These are phyloP conservation scores for Striga hermonthica DNA, from an alignment of 305 asterid genomes.

Conservation along the genomic window DNA sequence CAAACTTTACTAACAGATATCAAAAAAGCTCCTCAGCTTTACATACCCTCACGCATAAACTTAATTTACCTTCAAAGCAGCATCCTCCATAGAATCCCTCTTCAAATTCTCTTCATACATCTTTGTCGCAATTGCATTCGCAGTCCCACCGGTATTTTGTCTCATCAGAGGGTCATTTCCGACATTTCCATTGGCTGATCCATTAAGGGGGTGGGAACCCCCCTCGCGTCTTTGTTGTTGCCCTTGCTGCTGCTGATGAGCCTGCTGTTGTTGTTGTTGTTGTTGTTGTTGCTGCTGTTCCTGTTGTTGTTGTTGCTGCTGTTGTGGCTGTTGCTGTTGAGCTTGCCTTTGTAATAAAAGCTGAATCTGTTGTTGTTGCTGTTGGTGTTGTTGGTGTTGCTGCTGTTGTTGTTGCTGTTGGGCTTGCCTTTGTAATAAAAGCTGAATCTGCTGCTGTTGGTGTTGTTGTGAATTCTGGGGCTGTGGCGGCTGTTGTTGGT, in stretches of 20 bases:
- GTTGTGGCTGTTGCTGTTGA: slow-evolving; percentile 51
- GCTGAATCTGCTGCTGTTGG: slow-evolving; percentile 65
- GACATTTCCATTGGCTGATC: slow-evolving; percentile 71
- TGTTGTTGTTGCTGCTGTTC: slow-evolving; percentile 56
- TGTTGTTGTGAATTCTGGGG: slow-evolving; percentile 48
- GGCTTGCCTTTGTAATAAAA: slow-evolving; percentile 65
- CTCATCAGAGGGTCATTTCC: slow-evolving; percentile 84
- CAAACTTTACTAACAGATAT: slow-evolving; percentile 29
- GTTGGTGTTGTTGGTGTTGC: slow-evolving; percentile 46
- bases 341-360: too few relatives aligned
- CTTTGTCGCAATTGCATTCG: slow-evolving; percentile 80
- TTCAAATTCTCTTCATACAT: slow-evolving; percentile 92
- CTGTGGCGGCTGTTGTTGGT: slow-evolving; percentile 47
- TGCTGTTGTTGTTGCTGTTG: slow-evolving; percentile 58
- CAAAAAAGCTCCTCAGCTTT: slow-evolving; percentile 8
- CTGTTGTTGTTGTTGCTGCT: slow-evolving; percentile 54
- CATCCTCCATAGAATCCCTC: slow-evolving; percentile 92
- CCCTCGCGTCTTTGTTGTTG: slow-evolving; percentile 75
- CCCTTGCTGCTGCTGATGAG: slow-evolving; percentile 45
- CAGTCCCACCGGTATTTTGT: slow-evolving; percentile 75
- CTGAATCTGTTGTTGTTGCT: slow-evolving; percentile 40
- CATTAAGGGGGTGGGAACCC: slow-evolving; percentile 67
- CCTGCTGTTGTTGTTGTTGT: slow-evolving; percentile 48
- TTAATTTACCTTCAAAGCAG: slow-evolving; percentile 69
- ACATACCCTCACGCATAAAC: slow-evolving; percentile 1